A percentile compares a stretch with the other conserved stretches of the same genome.
Conservation (phyloP, 2,329 filamentous ascomycete genomes). For the Trichoderma guizhouense region DNA sequence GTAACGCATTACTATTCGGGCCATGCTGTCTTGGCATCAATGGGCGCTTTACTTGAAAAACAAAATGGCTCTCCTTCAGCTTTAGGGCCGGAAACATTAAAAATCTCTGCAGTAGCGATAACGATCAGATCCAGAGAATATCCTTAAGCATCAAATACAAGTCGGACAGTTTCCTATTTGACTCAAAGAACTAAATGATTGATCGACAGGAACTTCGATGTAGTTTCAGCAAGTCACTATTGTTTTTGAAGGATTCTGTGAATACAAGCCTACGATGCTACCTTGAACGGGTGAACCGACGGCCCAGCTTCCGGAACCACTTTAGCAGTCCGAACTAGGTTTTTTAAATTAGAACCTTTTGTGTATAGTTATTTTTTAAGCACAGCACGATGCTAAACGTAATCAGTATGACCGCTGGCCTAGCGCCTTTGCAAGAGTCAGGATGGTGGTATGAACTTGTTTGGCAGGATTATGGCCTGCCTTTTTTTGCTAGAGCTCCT, state of each 20-base stretch:
- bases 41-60: background rate
- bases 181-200: background rate
- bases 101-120: background rate
- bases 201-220: background rate
- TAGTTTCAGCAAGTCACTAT: background rate
- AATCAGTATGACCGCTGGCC: background rate
- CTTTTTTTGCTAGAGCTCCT: background rate
- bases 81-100: background rate
- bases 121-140: background rate
- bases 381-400: background rate
- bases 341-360: constrained; percentile 7
- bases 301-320: background rate
- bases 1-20: background rate
- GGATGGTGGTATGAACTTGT: background rate
- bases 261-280: background rate
- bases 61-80: background rate
- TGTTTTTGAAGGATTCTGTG: background rate
- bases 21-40: background rate
- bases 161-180: background rate
- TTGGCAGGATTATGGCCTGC: background rate
- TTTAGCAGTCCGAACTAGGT: background rate
- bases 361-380: background rate
- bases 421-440: background rate
- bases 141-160: background rate
- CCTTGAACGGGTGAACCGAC: background rate